Evolutionary conservation across 208 protist genomes (phyloP).

Genomic region (Trypanosoma rangeli): DNA sequence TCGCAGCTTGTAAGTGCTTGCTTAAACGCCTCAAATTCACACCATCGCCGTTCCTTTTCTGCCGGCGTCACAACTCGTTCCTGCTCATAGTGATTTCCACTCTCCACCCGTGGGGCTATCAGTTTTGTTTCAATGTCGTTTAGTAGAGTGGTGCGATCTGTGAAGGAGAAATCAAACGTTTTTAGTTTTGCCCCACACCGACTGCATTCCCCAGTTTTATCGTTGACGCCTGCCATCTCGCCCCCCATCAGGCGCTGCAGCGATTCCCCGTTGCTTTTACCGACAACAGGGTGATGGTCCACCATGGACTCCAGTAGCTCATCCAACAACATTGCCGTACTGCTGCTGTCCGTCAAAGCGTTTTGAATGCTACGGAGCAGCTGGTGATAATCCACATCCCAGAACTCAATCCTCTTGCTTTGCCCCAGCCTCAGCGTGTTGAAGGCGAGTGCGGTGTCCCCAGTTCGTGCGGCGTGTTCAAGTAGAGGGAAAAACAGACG

Average conservation of each 20-base stretch:
- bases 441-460: slow-evolving; percentile 41
- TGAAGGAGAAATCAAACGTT: slow-evolving; percentile 62
- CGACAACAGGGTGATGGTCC: slow-evolving; percentile 75
- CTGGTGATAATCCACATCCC: slow-evolving; percentile 77
- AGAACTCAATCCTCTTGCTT: slow-evolving; percentile 59
- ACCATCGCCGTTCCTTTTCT: slow-evolving; percentile 40
- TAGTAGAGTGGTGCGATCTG: slow-evolving; percentile 48
- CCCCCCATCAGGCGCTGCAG: slow-evolving; percentile 54
- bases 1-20: slow-evolving; percentile 27
- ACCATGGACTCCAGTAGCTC: slow-evolving; percentile 49
- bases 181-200: slow-evolving; percentile 42
- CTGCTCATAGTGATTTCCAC: slow-evolving; percentile 59
- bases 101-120: slow-evolving; percentile 45
- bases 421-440: slow-evolving; percentile 40
- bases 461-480: slow-evolving; percentile 33
- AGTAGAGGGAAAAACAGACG: slow-evolving; percentile 73
- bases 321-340: slow-evolving; percentile 16
- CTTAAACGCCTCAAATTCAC: slow-evolving; percentile 65
- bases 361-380: slow-evolving; percentile 41
- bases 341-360: background rate
- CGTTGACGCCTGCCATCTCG: slow-evolving; percentile 22
- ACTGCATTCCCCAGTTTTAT: slow-evolving; percentile 43
- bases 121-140: slow-evolving; percentile 78
- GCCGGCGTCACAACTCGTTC: slow-evolving; percentile 40
- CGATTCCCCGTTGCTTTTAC: slow-evolving; percentile 52